Evolutionary conservation across 768 basidiomycete genomes (phyloP).

Genomic region (Clitopilus hobsonii): DNA sequence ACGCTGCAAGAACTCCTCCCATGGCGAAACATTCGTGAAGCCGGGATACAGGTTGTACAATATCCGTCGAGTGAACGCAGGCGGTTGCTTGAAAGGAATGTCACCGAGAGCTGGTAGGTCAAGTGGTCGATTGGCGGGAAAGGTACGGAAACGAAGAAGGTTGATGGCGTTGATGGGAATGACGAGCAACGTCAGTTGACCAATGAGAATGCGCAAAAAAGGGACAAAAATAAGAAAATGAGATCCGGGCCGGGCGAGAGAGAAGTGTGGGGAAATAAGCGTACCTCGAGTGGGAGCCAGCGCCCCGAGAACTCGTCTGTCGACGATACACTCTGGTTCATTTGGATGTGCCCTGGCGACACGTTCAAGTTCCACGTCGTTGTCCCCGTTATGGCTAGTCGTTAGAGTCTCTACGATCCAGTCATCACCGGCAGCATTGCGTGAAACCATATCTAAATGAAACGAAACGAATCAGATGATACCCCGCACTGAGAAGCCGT

Average conservation of each 20-base stretch:
- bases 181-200: background rate
- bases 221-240: slow-evolving; percentile 8
- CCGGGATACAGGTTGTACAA: slow-evolving; percentile 64
- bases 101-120: slow-evolving; percentile 56
- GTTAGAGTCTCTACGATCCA: slow-evolving; percentile 64
- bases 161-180: slow-evolving; percentile 5
- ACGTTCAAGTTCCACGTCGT: slow-evolving; percentile 60
- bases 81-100: slow-evolving; percentile 71
- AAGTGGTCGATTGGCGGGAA: background rate
- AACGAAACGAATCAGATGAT: slow-evolving; percentile 4
- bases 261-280: slow-evolving; percentile 23
- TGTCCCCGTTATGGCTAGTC: slow-evolving; percentile 67
- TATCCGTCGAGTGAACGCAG: slow-evolving; percentile 59
- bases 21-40: slow-evolving; percentile 52
- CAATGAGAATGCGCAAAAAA: slow-evolving; percentile 1
- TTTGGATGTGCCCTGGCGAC: slow-evolving; percentile 61
- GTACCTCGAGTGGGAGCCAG: slow-evolving; percentile 74
- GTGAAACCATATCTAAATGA: slow-evolving; percentile 46
- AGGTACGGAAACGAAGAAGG: slow-evolving; percentile 2
- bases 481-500: slow-evolving; percentile 3
- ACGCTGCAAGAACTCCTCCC: slow-evolving; percentile 64
- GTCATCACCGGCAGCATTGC: slow-evolving; percentile 34
- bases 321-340: slow-evolving; percentile 63
- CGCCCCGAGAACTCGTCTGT: slow-evolving; percentile 69
- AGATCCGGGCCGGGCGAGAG: slow-evolving; percentile 3